Conservation (phyloP, 306 rosid species). For the Rosa lucieae region DNA sequence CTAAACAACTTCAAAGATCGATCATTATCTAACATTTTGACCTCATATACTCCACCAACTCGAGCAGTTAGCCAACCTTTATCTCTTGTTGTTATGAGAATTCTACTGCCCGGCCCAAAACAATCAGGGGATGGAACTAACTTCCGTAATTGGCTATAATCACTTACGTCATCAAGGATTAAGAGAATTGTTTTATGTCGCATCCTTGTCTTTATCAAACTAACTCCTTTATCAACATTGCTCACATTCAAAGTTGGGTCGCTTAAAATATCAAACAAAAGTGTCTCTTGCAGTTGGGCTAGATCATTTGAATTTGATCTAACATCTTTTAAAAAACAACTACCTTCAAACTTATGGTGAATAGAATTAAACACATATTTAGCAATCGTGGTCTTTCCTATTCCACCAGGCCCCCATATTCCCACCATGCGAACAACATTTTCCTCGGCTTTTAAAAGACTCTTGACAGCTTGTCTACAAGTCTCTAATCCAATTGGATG, state of each 20-base stretch:
- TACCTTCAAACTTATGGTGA: not conserved
- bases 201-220: not conserved
- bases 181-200: not conserved
- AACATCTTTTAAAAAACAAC: not conserved
- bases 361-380: not conserved
- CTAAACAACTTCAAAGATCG: too few species aligned
- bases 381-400: not conserved
- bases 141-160: not conserved
- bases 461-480: not conserved
- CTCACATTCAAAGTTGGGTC: not conserved
- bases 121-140: not conserved
- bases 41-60: too few species aligned
- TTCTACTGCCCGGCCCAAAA: conserved; percentile 5
- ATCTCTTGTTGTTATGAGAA: conserved; percentile 12
- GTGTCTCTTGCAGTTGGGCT: not conserved
- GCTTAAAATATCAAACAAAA: not conserved
- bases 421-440: not conserved
- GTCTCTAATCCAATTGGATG: not conserved
- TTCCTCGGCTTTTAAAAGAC: not conserved
- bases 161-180: not conserved
- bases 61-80: too few species aligned
- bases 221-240: not conserved
- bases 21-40: too few species aligned
- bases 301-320: not conserved
- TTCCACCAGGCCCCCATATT: conserved; percentile 4